Evolutionary conservation across 352 stramenopile genomes (phyloP), one percentile per base, ranked within the genome.

Genomic region (Pythium volutum): DNA sequence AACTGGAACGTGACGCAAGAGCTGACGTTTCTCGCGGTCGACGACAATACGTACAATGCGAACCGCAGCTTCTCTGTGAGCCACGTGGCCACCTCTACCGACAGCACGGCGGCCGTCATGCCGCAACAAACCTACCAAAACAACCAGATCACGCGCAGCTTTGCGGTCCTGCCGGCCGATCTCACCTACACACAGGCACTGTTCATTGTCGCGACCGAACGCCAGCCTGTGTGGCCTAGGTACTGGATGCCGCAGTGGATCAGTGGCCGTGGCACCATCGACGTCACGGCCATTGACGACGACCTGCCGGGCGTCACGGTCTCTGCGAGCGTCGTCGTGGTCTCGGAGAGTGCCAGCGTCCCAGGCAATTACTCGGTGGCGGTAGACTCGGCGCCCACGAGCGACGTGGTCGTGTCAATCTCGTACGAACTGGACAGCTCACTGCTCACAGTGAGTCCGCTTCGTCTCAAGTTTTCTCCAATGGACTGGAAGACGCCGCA

Each of bases 271-370:
- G 79, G 79, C 18, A 65, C 38, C 0, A 43, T 89, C 29, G 26
- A 74, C 29, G 70, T 79, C 10, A 26, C 52, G 8, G 59, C 82
- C 3, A 47, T 82, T n/a, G 81, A 91, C 46, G 81, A 91, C 36
- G 81, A 91, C 66, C 43, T 88, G 8, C 79, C 81, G 26, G 81
- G 79, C 16, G 59, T 88, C 26, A 87, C 79, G 9, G 49, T 89
- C 9, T 85, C 77, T 1, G 10, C 47, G 7, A 77, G 71, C 15
- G 33, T 68, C 8, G 64, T 89, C 41, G 27, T 71, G 2, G 65
- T 78, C 9, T 70, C 73, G 0, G 81, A 91, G 57, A 89, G 79
- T 39, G 71, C 53, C 18, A 38, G 58, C 1, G 51, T 49, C 1
- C 48, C 54, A 16, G 53, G 59, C 4, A 87, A 81, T 34, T 91